Conservation (phyloP, 2,329 filamentous ascomycete genomes). For the Peltaster fructicola region DNA sequence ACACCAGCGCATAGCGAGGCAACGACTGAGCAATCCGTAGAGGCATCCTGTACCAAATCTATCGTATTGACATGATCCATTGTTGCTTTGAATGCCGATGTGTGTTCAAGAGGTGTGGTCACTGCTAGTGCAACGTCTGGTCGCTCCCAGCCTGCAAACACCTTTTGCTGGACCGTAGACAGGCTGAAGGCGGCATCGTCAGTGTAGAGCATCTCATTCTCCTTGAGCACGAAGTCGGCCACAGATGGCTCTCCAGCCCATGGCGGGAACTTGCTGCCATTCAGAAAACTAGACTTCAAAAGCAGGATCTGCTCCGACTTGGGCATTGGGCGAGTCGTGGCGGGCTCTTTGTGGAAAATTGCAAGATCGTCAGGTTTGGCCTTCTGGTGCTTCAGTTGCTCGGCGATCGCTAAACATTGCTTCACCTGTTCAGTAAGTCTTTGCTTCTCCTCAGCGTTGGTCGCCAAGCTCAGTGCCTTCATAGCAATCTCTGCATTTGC, state of each 20-base stretch:
- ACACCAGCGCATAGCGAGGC: slow-evolving; percentile 78
- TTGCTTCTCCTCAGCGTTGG: slow-evolving; percentile 43
- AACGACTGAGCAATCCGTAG: slow-evolving; percentile 92
- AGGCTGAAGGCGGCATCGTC: slow-evolving; percentile 54
- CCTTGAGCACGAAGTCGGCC: slow-evolving; percentile 40
- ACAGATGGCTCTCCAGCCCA: slow-evolving; percentile 52
- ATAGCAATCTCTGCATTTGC: slow-evolving; percentile 66
- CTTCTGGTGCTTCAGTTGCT: no score
- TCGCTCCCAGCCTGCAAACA: slow-evolving; percentile 73
- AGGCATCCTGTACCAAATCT: slow-evolving; percentile 87
- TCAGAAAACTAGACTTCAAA: slow-evolving; percentile 58
- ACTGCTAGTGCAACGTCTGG: slow-evolving; percentile 48
- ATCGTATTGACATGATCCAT: slow-evolving; percentile 43
- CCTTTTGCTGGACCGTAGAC: slow-evolving; percentile 53
- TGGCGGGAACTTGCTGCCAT: slow-evolving; percentile 68
- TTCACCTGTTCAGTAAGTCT: slow-evolving; percentile 51
- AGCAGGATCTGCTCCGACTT: slow-evolving; percentile 61
- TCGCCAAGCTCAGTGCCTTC: slow-evolving; percentile 48
- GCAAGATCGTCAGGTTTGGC: no score
- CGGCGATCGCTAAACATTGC: slow-evolving; percentile 52
- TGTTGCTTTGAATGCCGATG: no score
- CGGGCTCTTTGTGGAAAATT: slow-evolving; percentile 30
- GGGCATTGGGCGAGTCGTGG: slow-evolving; percentile 46
- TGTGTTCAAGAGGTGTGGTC: slow-evolving; percentile 27
- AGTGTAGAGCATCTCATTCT: slow-evolving; percentile 39